Evolutionary conservation across 805 yeast genomes (phyloP).

Genomic region (Blastobotrys mokoenaii): DNA sequence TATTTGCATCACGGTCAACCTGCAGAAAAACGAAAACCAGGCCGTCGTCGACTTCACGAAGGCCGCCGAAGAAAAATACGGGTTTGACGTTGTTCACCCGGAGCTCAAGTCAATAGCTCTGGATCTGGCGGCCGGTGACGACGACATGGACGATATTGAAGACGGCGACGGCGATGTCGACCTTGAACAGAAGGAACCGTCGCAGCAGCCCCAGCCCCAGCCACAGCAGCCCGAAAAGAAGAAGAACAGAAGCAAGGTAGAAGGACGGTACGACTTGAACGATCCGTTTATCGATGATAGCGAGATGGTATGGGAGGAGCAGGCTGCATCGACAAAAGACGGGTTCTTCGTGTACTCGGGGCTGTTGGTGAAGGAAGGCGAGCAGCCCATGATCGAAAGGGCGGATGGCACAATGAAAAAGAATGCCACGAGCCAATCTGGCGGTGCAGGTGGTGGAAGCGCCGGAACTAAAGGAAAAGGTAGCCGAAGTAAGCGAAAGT

Average conservation of each 20-base stretch:
- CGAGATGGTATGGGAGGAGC: constrained; percentile 88
- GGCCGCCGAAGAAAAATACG: constrained; percentile 77
- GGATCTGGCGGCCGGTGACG: constrained; percentile 40
- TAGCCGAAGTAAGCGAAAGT: constrained; percentile 4
- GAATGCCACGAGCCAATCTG: constrained; percentile 2
- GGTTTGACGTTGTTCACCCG: constrained; percentile 66
- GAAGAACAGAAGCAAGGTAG: constrained; percentile 55
- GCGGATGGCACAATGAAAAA: constrained; percentile 36
- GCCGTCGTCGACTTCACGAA: constrained; percentile 59
- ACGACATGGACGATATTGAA: constrained; percentile 35
- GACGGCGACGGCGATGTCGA: constrained; percentile 22
- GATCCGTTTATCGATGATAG: constrained; percentile 97
- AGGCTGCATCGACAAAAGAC: constrained; percentile 83
- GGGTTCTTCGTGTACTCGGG: constrained; percentile 96
- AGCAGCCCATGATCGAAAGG: constrained; percentile 38
- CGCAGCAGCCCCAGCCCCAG: constrained; percentile 4
- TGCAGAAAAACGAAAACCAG: constrained; percentile 9
- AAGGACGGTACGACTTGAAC: constrained; percentile 83
- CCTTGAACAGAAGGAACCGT: constrained; percentile 6
- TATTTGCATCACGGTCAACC: constrained; percentile 11
- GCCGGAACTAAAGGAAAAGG: constrained; percentile 2
- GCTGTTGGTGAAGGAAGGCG: constrained; percentile 44
- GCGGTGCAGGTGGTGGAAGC: constrained; percentile 6
- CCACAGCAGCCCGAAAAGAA: constrained; percentile 28
- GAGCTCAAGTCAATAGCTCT: constrained; percentile 45